These are phyloP conservation scores for Malus hybrid DNA, from an alignment of 331 rosid genomes.

Conservation along the genomic window DNA sequence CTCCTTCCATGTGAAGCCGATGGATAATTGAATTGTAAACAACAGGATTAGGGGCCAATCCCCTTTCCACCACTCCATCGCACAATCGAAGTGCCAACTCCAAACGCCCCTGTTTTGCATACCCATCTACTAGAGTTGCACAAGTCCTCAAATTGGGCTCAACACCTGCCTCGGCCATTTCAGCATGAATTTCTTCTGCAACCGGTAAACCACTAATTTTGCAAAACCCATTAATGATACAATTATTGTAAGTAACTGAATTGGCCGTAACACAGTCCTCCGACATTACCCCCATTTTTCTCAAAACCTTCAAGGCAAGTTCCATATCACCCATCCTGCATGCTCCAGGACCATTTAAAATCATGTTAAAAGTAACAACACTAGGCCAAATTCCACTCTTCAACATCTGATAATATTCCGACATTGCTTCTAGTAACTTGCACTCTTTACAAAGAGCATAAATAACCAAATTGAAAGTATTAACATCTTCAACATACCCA, in stretches of 20 bases:
- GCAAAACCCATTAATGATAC: conserved; percentile 49
- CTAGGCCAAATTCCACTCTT: conserved; percentile 41
- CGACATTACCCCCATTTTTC: conserved; percentile 32
- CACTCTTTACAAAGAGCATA: conserved; percentile 48
- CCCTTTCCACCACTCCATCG: conserved; percentile 47
- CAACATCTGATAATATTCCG: conserved; percentile 40
- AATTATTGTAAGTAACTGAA: conserved; percentile 37
- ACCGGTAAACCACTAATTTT: conserved; percentile 30
- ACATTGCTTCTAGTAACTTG: conserved; percentile 37
- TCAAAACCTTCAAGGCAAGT: conserved; percentile 39
- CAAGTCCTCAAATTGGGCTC: conserved; percentile 34
- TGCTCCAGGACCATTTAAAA: conserved; percentile 30
- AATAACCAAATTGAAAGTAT: conserved; percentile 47
- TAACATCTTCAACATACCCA: conserved; percentile 39
- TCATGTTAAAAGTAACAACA: conserved; percentile 49
- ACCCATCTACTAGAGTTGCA: conserved; percentile 48
- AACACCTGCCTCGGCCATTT: conserved; percentile 38
- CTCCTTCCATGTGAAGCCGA: conserved; percentile 40
- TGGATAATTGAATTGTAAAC: conserved; percentile 46
- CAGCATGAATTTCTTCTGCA: conserved; percentile 32
- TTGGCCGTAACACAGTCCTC: conserved; percentile 26
- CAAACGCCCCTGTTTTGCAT: conserved; percentile 41
- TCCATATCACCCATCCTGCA: conserved; percentile 43
- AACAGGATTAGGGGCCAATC: conserved; percentile 36
- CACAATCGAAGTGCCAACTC: conserved; percentile 43